Conservation (phyloP, 495 filamentous ascomycete genomes). For the Penicillium verhagenii region DNA sequence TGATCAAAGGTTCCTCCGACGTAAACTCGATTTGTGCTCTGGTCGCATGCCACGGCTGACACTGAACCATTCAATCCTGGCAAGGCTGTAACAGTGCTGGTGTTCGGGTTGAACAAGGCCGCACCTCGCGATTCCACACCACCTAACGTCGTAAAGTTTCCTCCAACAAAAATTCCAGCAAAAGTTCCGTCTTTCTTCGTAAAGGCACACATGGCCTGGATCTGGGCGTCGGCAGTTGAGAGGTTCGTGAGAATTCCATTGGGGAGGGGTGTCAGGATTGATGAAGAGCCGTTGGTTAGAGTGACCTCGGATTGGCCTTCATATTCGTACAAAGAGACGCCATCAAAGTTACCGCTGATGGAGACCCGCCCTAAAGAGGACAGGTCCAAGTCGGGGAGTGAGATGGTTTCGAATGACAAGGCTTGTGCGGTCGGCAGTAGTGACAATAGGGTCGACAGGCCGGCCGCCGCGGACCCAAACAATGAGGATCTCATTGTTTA, state of each 20-base stretch:
- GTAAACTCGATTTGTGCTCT: conserved; percentile 79
- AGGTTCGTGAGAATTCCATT: conserved; percentile 80
- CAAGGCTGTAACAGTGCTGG: conserved; percentile 65
- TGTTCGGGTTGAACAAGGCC: conserved; percentile 73
- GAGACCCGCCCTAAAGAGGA: conserved; percentile 78
- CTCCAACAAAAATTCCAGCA: conserved; percentile 77
- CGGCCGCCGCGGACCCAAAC: conserved; percentile 54
- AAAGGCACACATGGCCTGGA: conserved; percentile 84
- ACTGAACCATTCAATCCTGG: conserved; percentile 80
- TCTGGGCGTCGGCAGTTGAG: conserved; percentile 73
- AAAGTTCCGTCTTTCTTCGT: conserved; percentile 62
- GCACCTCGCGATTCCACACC: conserved; percentile 72
- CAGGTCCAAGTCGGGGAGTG: conserved; percentile 78
- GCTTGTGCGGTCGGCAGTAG: conserved; percentile 43
- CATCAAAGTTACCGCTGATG: conserved; percentile 85
- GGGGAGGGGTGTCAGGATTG: conserved; percentile 77
- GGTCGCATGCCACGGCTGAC: conserved; percentile 77
- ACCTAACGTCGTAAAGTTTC: conserved; percentile 94
- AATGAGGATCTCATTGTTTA: conserved; percentile 60
- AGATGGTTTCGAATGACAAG: conserved; percentile 68
- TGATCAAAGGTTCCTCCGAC: conserved; percentile 83
- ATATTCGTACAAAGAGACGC: conserved; percentile 87
- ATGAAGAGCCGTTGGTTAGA: conserved; percentile 73
- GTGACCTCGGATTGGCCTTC: conserved; percentile 70
- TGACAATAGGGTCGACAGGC: conserved; percentile 40